Base-by-base conservation (phyloP, 31 red algal species). In the Odonthalia washingtoniensis region DNA sequence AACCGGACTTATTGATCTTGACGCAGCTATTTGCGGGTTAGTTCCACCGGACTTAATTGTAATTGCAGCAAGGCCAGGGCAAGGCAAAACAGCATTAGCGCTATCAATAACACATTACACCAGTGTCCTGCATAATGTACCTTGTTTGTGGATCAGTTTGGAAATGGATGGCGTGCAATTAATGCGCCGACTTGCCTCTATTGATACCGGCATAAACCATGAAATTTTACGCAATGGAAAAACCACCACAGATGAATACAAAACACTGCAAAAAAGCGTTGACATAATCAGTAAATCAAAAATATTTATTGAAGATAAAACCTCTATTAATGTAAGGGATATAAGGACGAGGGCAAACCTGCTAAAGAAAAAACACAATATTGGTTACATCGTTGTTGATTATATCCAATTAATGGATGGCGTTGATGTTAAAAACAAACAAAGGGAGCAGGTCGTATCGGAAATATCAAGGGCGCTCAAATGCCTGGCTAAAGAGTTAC, bases 281-380 rank as follows among this genome's bases (percentile, higher is more conserved):
- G 72, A 45, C 33, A 40, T 39, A 76, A 31, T 76, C 27, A 38
- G 32, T 34, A 38, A 76, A 39, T 28, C 28, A 38, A 34, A 34
- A 43, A 76, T 76, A 38, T 76, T 76, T 76, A 76, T 76, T 76
- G 72, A 76, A 28, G 72, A 76, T 45, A 76, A 31, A 43, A 28
- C 41, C 41, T 28, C 27, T 45, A 76, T 76, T 30, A 76, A 40
- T 43, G 38, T 76, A 28, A 30, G 27, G 33, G 38, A 76, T 38
- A 34, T 76, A 28, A 76, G 41, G 37, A 31, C 72, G 27, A 76
- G 38, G 38, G 30, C 33, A 38, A 34, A 38, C 26, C 35, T 28
- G 28, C 72, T 76, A 31, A 43, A 43, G 38, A 34, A 43, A 40
- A 76, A 76, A 39, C 38, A 76, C 28, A 38, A 76, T 76, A 76